Evolutionary conservation across 768 basidiomycete genomes (phyloP).

Genomic region (Gautieria morchelliformis): DNA sequence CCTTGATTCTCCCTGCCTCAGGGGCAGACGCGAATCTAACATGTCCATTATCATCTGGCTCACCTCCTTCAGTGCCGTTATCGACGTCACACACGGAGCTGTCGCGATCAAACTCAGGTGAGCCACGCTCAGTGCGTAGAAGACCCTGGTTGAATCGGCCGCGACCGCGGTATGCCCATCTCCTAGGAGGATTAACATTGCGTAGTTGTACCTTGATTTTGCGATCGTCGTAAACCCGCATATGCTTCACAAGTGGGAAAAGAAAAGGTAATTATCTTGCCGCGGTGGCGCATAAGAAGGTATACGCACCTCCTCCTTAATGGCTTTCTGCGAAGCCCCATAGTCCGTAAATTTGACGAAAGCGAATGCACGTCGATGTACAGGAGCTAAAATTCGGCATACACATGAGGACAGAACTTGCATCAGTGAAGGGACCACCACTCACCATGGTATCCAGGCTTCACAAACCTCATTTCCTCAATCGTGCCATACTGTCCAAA

Average conservation of each 20-base stretch:
- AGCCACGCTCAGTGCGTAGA: not conserved
- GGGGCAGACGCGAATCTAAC: not conserved
- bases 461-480: slow-evolving; percentile 54
- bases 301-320: slow-evolving; percentile 47
- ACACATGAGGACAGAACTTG: not conserved
- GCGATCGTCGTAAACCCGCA: slow-evolving; percentile 57
- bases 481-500: slow-evolving; percentile 60
- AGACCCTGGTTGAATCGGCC: slow-evolving; percentile 22
- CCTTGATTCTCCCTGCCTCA: not conserved
- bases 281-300: not conserved
- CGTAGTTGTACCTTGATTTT: slow-evolving; percentile 68
- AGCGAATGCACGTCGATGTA: slow-evolving; percentile 59
- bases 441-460: slow-evolving; percentile 40
- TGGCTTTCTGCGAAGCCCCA: slow-evolving; percentile 57
- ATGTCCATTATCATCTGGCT: not conserved
- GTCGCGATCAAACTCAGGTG: not conserved
- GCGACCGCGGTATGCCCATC: slow-evolving; percentile 30
- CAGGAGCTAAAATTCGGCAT: not conserved
- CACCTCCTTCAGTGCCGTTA: not conserved
- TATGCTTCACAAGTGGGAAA: slow-evolving; percentile 41
- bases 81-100: not conserved
- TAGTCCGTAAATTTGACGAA: slow-evolving; percentile 64
- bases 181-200: slow-evolving; percentile 52
- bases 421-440: not conserved
- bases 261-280: slow-evolving; percentile 5